Base-by-base conservation (phyloP, 1,284 basidiomycete species). In the Ceratobasidium sp. region DNA sequence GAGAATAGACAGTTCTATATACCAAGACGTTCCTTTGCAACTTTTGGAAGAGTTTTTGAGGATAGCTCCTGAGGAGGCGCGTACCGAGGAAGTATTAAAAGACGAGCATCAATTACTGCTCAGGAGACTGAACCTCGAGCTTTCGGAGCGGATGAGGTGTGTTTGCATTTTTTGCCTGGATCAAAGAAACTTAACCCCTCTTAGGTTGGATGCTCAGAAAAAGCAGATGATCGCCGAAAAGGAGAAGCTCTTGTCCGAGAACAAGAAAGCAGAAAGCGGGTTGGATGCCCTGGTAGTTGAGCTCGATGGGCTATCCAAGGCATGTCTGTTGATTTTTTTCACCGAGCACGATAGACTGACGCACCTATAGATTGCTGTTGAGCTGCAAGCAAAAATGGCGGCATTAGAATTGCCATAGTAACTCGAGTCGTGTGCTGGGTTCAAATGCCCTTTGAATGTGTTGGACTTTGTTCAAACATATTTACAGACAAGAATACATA, bases 31-130 rank as follows among this genome's bases (percentile, higher is more conserved):
- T 15, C 89, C 92, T 9, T 84, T 94, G 51, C 90, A 94, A 82
- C 82, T 86, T 5, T 80, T 92, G 11, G 88, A 91, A 32, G 89
- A 93, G 76, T 94, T 93, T 80, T 82, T 86, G 79, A 81, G 83
- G 62, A 86, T 90, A 56, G 92, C 93, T 0, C 91, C 92, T 1
- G 87, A 88, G 80, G 92, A 90, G 82, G 89, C 88, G 56, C 89
- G 88, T 32, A 87, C 88, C 43, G 85, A 87, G 22, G 88, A 89
- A 3, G 88, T 90, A 34, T 83, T 92, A 57, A 84, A 86, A 13
- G 88, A 92, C 81, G 87, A 91, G 56, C 93, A 94, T 82, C 90
- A 93, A 80, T 86, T 95, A 49, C 93, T 94, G 91, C 87, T 94
- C 78, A 93, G 91, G 81, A 90, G 92, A 57, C 86, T 95, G 67